Conservation (phyloP, 2,329 filamentous ascomycete genomes). For the Dactylonectria macrodidyma region DNA sequence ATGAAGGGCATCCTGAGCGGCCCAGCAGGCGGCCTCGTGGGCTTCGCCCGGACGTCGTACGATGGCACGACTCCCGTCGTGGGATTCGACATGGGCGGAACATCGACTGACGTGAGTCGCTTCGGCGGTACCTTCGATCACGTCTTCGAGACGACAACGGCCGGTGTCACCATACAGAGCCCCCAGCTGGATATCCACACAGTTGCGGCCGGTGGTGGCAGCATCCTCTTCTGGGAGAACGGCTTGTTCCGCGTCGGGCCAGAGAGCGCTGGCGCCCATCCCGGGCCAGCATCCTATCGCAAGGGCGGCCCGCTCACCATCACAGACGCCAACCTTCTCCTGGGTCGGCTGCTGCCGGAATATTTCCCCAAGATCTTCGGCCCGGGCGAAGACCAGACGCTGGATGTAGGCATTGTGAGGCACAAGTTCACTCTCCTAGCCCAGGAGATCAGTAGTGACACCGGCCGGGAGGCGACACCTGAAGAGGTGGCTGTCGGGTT, state of each 20-base stretch:
- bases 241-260: constrained; percentile 80
- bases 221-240: constrained; percentile 76
- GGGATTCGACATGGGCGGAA: constrained; percentile 64
- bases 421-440: constrained; percentile 59
- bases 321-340: constrained; percentile 78
- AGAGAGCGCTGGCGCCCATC: constrained; percentile 79
- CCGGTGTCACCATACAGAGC: constrained; percentile 78
- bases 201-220: constrained; percentile 67
- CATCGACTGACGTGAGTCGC: constrained; percentile 79
- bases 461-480: constrained; percentile 2
- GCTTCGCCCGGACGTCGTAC: constrained; percentile 33
- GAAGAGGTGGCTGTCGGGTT: constrained; percentile 73
- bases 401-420: constrained; percentile 57
- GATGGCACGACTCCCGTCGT: constrained; percentile 40
- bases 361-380: constrained; percentile 67
- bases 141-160: constrained; percentile 81
- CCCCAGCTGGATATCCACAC: constrained; percentile 83
- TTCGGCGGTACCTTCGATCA: constrained; percentile 80
- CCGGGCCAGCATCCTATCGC: constrained; percentile 79
- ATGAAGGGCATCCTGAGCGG: constrained; percentile 42
- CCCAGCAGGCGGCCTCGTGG: constrained; percentile 39
- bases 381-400: constrained; percentile 37
- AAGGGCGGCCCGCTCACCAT: constrained; percentile 79
- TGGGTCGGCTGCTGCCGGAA: constrained; percentile 71
- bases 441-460: constrained; percentile 16